Percentiles rank a stretch among this genome's conserved stretches.
phyloP scores from a whole-genome alignment of 192 early-diverging fungal species.

The Linnemannia hyalina region DNA sequence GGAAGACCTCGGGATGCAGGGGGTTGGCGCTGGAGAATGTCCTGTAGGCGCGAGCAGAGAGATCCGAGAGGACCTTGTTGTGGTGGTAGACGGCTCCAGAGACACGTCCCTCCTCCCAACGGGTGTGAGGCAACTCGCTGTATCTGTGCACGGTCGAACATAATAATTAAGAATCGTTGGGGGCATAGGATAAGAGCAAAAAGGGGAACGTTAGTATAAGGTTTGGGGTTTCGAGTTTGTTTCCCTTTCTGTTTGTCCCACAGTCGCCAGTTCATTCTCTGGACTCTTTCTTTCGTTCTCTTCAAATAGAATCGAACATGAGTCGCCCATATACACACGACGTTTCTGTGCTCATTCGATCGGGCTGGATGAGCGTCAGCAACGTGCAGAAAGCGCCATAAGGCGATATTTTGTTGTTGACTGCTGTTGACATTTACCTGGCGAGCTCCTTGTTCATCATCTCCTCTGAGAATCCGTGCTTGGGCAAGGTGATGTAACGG shows the following conservation, averaged over 20 bases:
- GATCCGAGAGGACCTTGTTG: conserved; percentile 80
- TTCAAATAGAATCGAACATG: not conserved
- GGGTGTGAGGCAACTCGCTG: conserved; percentile 43
- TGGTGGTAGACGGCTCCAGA: conserved; percentile 96
- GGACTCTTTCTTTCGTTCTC: not conserved
- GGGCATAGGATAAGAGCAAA: not conserved
- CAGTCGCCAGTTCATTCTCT: not conserved
- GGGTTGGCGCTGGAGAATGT: conserved; percentile 90
- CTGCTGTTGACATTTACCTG: conserved; percentile 55
- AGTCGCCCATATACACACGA: not conserved
- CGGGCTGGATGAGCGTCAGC: not conserved
- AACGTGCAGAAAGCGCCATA: not conserved
- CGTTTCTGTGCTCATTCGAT: not conserved
- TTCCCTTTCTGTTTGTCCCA: not conserved
- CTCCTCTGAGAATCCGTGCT: conserved; percentile 70
- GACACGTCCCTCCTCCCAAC: conserved; percentile 87
- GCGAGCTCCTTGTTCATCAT: conserved; percentile 72
- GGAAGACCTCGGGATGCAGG: conserved; percentile 96
- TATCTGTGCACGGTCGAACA: conserved; percentile 26
- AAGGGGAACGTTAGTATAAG: not conserved
- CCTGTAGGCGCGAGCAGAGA: conserved; percentile 84
- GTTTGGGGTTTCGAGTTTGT: not conserved
- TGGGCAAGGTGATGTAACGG: conserved; percentile 77
- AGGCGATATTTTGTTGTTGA: not conserved
- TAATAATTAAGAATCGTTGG: not conserved